Conservation (phyloP, 1,284 basidiomycete genomes). For the Ustilago crameri region DNA sequence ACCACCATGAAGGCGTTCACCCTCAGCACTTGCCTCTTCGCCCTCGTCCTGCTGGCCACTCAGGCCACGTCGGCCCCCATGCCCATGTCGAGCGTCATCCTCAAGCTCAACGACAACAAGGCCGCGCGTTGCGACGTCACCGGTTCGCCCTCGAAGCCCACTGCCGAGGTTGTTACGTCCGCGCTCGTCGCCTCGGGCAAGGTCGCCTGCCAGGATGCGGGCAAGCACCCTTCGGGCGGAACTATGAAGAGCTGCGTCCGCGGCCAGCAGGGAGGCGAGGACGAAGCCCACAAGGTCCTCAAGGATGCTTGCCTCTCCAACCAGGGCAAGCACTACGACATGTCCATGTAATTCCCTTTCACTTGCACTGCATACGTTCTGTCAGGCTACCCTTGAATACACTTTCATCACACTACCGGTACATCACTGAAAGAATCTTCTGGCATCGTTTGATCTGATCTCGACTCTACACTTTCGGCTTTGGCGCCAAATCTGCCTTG, state of each 20-base stretch:
- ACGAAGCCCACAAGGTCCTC: slow-evolving; percentile 3
- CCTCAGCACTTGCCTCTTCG: background rate
- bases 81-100: slow-evolving; percentile 9
- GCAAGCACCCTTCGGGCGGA: background rate
- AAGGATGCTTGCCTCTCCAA: slow-evolving; percentile 12
- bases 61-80: background rate
- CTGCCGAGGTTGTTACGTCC: slow-evolving; percentile 20
- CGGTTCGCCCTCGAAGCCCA: background rate
- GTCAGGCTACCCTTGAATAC: too few species aligned
- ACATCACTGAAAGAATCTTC: too few species aligned
- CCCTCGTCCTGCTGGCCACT: background rate
- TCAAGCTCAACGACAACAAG: slow-evolving; percentile 11
- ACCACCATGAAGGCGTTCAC: background rate
- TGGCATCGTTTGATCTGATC: too few species aligned
- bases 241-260: slow-evolving; percentile 12
- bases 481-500: slow-evolving; percentile 8
- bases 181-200: slow-evolving; percentile 20
- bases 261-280: slow-evolving; percentile 5
- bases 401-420: too few species aligned
- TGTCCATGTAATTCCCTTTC: too few species aligned
- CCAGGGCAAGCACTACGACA: background rate
- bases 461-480: background rate
- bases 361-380: too few species aligned
- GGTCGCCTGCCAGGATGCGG: slow-evolving; percentile 2
- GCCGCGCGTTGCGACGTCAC: slow-evolving; percentile 8